Base-by-base conservation (phyloP, 768 basidiomycete genomes). In the Hemileccinum rubropunctum region DNA sequence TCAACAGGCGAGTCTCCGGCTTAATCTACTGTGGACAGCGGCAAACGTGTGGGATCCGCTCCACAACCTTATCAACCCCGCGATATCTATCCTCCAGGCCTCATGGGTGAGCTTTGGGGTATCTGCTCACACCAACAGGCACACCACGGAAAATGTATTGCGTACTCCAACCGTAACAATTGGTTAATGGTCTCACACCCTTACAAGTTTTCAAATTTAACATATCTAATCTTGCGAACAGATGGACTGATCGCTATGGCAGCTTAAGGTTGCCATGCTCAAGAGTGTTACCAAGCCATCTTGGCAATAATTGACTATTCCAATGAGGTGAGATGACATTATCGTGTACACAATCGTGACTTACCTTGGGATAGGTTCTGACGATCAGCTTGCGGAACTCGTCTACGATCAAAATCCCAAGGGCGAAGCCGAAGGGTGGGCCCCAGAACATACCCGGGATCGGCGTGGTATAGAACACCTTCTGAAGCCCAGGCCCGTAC, bases 361-460 rank as follows among this genome's bases (percentile, higher is more conserved):
- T 57, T 42, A 74, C 75, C 50, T 73, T 71, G 10, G 76, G 74
- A 37, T 75, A 71, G 3, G 69, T 65, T 52, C 76, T 63, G 28
- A 76, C 76, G 12, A 77, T 52, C 42, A 76, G 51, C 58, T 78
- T 78, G 21, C 77, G 66, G 1, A 69, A 48, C 53, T 79, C 77
- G 44, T 79, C 77, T 39, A 76, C 55, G 6, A 58, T 59, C 46
- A 79, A 54, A 6, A 79, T 62, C 1, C 58, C 74, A 12, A 72
- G 38, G 2, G 73, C 77, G 33, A 78, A 75, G 2, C 61, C 66
- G 47, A 78, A 73, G 2, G 77, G 76, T 26, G 75, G 63, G 13
- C 74, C 67, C 77, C 77, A 79, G 59, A 76, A 79, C 70, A 71
- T 75, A 2, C 65, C 58, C 2, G 73, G 76, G 23, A 78, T 76